Percentiles rank a stretch among this genome's conserved stretches.
phyloP scores from a whole-genome alignment of 495 filamentous ascomycete species.

The Aspergillus sclerotiicarbonarius region DNA sequence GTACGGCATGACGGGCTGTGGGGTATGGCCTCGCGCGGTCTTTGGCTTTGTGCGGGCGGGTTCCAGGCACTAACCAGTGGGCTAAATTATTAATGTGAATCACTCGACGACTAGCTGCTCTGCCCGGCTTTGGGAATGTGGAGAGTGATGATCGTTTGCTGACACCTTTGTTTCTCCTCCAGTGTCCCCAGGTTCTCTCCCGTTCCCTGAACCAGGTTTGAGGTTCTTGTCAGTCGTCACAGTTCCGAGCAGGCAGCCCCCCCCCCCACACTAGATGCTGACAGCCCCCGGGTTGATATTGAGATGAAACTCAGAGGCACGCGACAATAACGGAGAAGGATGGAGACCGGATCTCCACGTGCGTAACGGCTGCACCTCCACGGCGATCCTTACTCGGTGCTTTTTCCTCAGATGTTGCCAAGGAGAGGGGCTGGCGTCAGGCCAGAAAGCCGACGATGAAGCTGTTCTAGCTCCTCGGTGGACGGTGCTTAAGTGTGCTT shows the following conservation, averaged over 20 bases:
- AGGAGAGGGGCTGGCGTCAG: too few relatives aligned
- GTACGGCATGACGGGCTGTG: conserved; percentile 1
- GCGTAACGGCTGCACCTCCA: conserved; percentile 2
- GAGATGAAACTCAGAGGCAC: not conserved
- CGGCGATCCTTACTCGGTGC: not conserved
- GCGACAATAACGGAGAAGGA: not conserved
- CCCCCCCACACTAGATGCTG: not conserved
- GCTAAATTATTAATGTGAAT: not conserved
- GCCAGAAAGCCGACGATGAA: too few relatives aligned
- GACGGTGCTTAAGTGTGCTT: not conserved
- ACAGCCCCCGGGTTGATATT: not conserved
- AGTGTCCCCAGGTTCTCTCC: too few relatives aligned
- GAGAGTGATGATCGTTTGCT: not conserved
- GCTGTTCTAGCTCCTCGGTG: too few relatives aligned
- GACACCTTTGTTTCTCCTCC: too few relatives aligned
- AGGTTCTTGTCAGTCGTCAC: too few relatives aligned
- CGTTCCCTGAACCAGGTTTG: too few relatives aligned
- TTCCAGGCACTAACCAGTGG: not conserved
- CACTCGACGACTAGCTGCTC: not conserved
- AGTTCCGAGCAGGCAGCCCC: too few relatives aligned
- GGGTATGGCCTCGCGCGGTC: not conserved
- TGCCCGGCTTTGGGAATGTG: not conserved
- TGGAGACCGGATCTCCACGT: not conserved
- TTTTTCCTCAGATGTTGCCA: too few relatives aligned
- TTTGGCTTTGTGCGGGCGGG: not conserved